A percentile compares a stretch with the other conserved stretches of the same genome.
Evolutionary conservation across 2,329 filamentous ascomycete species (phyloP).

Genomic region (Neocatenulostroma microsporum): DNA sequence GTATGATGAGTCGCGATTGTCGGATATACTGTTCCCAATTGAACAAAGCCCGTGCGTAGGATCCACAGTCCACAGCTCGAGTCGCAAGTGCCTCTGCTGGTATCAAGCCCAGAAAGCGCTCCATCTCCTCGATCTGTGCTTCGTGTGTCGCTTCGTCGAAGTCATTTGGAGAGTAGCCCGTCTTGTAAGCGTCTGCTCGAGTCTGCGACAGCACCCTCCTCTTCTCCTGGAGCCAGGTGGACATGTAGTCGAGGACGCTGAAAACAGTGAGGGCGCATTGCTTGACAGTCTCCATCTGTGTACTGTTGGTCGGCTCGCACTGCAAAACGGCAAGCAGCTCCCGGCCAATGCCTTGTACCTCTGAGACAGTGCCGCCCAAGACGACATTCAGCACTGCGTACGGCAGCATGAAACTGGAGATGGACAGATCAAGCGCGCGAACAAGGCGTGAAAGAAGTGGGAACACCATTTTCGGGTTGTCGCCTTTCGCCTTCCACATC

Average conservation of each 20-base stretch:
- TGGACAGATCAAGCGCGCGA: slow-evolving; percentile 73
- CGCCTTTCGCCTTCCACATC: slow-evolving; percentile 66
- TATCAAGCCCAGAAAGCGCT: slow-evolving; percentile 61
- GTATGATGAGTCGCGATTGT: slow-evolving; percentile 36
- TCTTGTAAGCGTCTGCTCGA: slow-evolving; percentile 36
- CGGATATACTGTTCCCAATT: slow-evolving; percentile 89
- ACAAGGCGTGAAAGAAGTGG: slow-evolving; percentile 74
- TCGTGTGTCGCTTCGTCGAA: slow-evolving; percentile 47
- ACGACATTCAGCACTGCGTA: slow-evolving; percentile 80
- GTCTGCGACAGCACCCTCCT: slow-evolving; percentile 43
- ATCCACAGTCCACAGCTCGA: slow-evolving; percentile 86
- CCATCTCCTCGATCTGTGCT: slow-evolving; percentile 57
- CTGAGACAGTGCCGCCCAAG: slow-evolving; percentile 58
- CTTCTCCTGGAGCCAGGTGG: slow-evolving; percentile 80
- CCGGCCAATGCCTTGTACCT: slow-evolving; percentile 57
- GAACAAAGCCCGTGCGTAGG: slow-evolving; percentile 84
- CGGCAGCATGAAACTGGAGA: slow-evolving; percentile 80
- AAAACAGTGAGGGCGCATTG: slow-evolving; percentile 91
- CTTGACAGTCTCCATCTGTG: slow-evolving; percentile 66
- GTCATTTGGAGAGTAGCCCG: slow-evolving; percentile 35
- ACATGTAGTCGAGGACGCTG: slow-evolving; percentile 81
- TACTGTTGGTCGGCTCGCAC: slow-evolving; percentile 48
- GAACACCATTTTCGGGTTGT: slow-evolving; percentile 70
- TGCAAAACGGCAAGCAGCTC: slow-evolving; percentile 72
- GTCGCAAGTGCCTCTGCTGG: slow-evolving; percentile 67